These are phyloP conservation scores for Ceratorhiza oryzae-sativae DNA, from an alignment of 1,284 basidiomycete species.

Conservation along the genomic window DNA sequence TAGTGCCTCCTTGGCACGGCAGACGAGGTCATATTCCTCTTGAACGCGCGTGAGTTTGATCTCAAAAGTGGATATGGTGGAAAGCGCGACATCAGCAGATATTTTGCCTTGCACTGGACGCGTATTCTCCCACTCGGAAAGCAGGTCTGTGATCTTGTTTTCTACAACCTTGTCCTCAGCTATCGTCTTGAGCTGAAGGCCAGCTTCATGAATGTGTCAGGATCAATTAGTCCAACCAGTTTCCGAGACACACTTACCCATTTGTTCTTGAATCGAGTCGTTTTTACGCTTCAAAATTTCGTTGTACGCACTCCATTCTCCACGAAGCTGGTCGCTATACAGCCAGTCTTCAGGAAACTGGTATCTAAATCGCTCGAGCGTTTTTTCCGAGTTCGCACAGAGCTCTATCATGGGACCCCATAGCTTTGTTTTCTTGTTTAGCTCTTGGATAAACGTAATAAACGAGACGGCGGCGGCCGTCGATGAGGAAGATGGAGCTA, in stretches of 20 bases:
- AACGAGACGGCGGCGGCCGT: constrained; percentile 98
- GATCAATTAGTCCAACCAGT: not conserved
- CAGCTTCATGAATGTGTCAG: constrained; percentile 62
- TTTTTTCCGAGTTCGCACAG: constrained; percentile 94
- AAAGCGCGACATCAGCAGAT: constrained; percentile 94
- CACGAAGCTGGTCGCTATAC: constrained; percentile 95
- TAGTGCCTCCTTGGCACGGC: constrained; percentile 95
- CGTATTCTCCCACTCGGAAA: constrained; percentile 93
- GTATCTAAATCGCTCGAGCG: constrained; percentile 94
- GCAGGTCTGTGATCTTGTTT: constrained; percentile 88
- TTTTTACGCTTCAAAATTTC: constrained; percentile 98
- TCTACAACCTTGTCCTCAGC: constrained; percentile 98
- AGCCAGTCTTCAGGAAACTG: constrained; percentile 98
- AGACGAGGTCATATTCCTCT: constrained; percentile 93
- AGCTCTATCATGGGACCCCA: constrained; percentile 98
- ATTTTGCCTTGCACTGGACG: constrained; percentile 96
- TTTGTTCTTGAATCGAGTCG: constrained; percentile 97
- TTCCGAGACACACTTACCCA: constrained; percentile 61
- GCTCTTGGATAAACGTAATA: constrained; percentile 98
- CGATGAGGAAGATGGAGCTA: constrained; percentile 49
- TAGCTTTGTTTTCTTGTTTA: constrained; percentile 94
- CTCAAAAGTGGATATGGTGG: constrained; percentile 93
- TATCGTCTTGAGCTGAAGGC: constrained; percentile 97
- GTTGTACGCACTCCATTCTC: constrained; percentile 98
- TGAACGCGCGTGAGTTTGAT: constrained; percentile 86